Percentiles rank a stretch among this genome's conserved stretches.
Evolutionary conservation across 805 yeast genomes (phyloP).

Genomic region (Yamadazyma nakazawae): DNA sequence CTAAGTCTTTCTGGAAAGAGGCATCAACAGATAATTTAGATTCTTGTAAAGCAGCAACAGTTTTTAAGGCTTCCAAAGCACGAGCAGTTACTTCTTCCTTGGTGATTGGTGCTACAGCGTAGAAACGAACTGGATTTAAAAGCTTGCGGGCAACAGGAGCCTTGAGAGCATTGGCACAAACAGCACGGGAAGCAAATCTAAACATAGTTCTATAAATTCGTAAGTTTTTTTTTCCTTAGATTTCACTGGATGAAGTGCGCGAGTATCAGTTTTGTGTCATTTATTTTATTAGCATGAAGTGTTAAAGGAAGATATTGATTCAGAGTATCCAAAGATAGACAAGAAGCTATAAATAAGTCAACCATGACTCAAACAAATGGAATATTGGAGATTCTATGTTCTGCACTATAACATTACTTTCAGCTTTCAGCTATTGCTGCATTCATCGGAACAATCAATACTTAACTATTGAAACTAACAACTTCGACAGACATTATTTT

Average conservation of each 20-base stretch:
- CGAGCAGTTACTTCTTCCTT: constrained; percentile 80
- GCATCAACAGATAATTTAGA: constrained; percentile 44
- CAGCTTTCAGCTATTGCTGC: too few relatives aligned
- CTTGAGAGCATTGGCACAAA: constrained; percentile 14
- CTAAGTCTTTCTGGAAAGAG: constrained; percentile 66
- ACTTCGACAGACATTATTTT: too few relatives aligned
- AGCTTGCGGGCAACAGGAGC: constrained; percentile 28
- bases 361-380: too few relatives aligned
- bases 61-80: constrained; percentile 73
- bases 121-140: constrained; percentile 42
- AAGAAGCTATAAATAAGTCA: too few relatives aligned
- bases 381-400: too few relatives aligned
- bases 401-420: too few relatives aligned
- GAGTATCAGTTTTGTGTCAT: background rate
- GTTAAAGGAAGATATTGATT: too few relatives aligned
- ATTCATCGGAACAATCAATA: too few relatives aligned
- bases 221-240: constrained; percentile 3
- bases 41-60: constrained; percentile 47
- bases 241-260: constrained; percentile 4
- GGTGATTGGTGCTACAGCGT: constrained; percentile 63
- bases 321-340: too few relatives aligned
- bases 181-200: constrained; percentile 49
- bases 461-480: too few relatives aligned
- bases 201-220: constrained; percentile 35
- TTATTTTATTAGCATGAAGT: too few relatives aligned